A percentile compares a stretch with the other conserved stretches of the same genome.
Evolutionary conservation across 441 rosid species (phyloP).

Genomic region (Oxalis stricta): DNA sequence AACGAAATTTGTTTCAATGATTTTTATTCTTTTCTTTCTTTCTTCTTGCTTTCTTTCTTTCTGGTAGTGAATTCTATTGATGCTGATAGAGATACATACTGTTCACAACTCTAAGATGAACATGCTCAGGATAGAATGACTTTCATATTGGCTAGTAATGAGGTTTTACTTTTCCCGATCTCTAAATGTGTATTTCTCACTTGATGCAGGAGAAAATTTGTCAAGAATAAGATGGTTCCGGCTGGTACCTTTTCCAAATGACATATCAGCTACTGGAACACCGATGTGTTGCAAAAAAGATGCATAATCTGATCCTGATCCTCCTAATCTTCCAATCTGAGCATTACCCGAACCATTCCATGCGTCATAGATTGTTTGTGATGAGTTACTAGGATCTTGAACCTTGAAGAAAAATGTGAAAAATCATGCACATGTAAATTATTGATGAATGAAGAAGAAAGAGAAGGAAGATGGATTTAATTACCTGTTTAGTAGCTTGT

Average conservation of each 20-base stretch:
- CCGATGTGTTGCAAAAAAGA: constrained; percentile 80
- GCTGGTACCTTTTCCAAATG: constrained; percentile 48
- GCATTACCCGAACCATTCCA: constrained; percentile 36
- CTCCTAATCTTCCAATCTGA: constrained; percentile 66
- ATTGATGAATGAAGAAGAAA: constrained; percentile 4
- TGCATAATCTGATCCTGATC: constrained; percentile 64
- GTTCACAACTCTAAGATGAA: too few species aligned
- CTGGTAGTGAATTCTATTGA: too few species aligned
- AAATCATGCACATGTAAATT: constrained; percentile 2
- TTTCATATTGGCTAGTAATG: too few species aligned
- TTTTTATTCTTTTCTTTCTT: too few species aligned
- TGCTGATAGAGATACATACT: too few species aligned
- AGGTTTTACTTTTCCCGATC: too few species aligned
- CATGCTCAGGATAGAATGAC: too few species aligned
- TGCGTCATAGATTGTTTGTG: constrained; percentile 51
- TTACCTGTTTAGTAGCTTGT: constrained; percentile 58
- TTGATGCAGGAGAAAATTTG: not conserved
- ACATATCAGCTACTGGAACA: constrained; percentile 46
- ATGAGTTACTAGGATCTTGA: constrained; percentile 64
- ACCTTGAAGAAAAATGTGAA: constrained; percentile 24
- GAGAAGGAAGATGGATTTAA: too few species aligned
- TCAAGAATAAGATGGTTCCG: constrained; percentile 1
- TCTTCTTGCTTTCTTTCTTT: too few species aligned
- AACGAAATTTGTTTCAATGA: too few species aligned
- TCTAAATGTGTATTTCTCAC: too few species aligned